Base-by-base conservation (phyloP, 2,329 filamentous ascomycete genomes). In the Nemania sp. region DNA sequence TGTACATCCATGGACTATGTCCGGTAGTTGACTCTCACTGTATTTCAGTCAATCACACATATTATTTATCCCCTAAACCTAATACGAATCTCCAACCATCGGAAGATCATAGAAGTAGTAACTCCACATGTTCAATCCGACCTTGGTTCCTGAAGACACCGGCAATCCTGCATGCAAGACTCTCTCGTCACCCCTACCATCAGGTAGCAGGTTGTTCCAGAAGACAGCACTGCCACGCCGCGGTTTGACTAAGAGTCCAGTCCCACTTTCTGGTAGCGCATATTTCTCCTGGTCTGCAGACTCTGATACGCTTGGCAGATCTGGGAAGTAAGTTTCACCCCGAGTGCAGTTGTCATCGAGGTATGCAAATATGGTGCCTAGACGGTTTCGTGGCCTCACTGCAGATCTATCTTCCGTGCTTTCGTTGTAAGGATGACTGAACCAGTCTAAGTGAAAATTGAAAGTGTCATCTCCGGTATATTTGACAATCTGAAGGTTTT, bases 311-410 rank as follows among this genome's bases (percentile, higher is more conserved):
- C 58, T 50, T 3, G 55, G 43, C 14, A 61, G 15, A 34, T 61
- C 14, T 1, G 55, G 58, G 20, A 61, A 61, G 33, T 61, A 61
- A 5, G 55, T 61, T 33, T 61, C 55, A 2, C 55, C 58, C 9
- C 56, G 31, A 14, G 28, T 30, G 52, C 58, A 61, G 40, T 59
- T 39, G 31, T 59, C 58, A 17, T 56, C 52, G 8, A 61, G 58
- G 33, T 59, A 61, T 9, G 52, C 52, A 30, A 61, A 59, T 17
- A 55, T 56, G 31, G 43, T 59, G 19, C 42, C 48, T n/a, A 61
- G 52, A 15, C 55, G 52, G 40, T 56, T 61, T 34, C 49, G 44
- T 20, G 45, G 52, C 26, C 50, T 44, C 45, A n/a, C 30, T 20
- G n/a, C n/a, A n/a, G n/a, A n/a, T n/a, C n/a, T n/a, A n/a, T n/a